Evolutionary conservation across 345 rosid species (phyloP).

Genomic region (Mercurialis annua): DNA sequence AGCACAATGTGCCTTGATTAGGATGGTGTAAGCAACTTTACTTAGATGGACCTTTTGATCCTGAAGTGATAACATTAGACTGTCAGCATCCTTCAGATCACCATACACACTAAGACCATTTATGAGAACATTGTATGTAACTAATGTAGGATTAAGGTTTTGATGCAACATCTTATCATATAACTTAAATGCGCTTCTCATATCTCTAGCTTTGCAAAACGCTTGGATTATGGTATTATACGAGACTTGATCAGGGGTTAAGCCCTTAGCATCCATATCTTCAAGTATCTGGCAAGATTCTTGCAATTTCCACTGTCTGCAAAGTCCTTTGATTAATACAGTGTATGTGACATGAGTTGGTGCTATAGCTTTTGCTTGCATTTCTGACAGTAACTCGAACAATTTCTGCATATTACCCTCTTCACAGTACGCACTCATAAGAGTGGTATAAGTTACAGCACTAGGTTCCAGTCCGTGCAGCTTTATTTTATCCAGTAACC

Average conservation of each 20-base stretch:
- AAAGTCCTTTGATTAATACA: constrained; percentile 58
- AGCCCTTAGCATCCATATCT: constrained; percentile 47
- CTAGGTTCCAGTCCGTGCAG: constrained; percentile 49
- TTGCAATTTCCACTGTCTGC: constrained; percentile 41
- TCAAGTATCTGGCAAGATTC: constrained; percentile 43
- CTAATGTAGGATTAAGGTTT: constrained; percentile 49
- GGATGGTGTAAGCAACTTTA: constrained; percentile 57
- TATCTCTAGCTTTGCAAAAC: constrained; percentile 40
- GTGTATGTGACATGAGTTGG: constrained; percentile 63
- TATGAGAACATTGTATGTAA: constrained; percentile 58
- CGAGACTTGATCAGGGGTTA: constrained; percentile 57
- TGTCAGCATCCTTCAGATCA: constrained; percentile 45
- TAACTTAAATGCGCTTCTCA: constrained; percentile 41
- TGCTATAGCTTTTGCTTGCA: constrained; percentile 38
- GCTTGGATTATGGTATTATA: constrained; percentile 55
- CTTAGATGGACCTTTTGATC: constrained; percentile 28
- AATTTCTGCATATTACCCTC: constrained; percentile 34
- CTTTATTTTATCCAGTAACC: constrained; percentile 42
- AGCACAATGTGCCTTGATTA: constrained; percentile 72
- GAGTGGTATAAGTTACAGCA: constrained; percentile 59
- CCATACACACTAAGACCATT: constrained; percentile 52
- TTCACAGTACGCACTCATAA: constrained; percentile 68
- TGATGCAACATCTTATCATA: constrained; percentile 38
- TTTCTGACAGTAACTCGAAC: constrained; percentile 45
- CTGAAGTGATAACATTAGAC: constrained; percentile 44